Evolutionary conservation across 129 eudicot genomes (phyloP).

Genomic region (Pseudognaphalium luteoalbum): DNA sequence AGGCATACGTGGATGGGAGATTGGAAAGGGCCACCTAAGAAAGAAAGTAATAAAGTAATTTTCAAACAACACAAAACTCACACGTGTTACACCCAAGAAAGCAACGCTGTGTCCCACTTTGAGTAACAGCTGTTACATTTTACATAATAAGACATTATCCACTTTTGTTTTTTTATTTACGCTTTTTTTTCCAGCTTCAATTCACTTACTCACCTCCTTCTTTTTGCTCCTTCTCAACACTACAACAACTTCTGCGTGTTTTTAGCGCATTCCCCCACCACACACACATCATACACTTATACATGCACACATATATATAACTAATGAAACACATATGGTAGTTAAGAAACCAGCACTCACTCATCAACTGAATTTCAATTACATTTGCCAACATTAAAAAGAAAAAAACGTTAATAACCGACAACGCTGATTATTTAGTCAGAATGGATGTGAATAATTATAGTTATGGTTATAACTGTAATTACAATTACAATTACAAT

Average conservation of each 20-base stretch:
- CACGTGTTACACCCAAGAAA: conserved; percentile 31
- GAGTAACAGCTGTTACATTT: conserved; percentile 25
- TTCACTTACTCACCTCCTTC: conserved; percentile 22
- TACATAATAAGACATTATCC: conserved; percentile 29
- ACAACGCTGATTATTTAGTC: neutral
- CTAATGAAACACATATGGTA: neutral
- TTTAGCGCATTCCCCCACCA: neutral
- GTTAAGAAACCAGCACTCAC: neutral
- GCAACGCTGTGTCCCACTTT: conserved; percentile 12
- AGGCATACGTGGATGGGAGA: neutral
- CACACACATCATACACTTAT: neutral
- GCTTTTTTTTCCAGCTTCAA: neutral
- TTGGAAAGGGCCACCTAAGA: neutral
- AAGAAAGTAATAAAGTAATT: neutral
- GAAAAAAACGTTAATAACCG: neutral
- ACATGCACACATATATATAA: neutral
- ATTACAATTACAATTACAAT: neutral
- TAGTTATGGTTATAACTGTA: neutral
- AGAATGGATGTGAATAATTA: conserved; percentile 21
- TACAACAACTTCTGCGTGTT: conserved; percentile 29
- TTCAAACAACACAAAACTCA: conserved; percentile 25
- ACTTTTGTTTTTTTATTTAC: conserved; percentile 16
- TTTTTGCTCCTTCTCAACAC: conserved; percentile 16
- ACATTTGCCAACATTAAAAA: neutral
- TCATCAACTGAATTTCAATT: neutral